phyloP scores from a whole-genome alignment of 192 early-diverging fungal species.

The Backusella parvicylindrica region DNA sequence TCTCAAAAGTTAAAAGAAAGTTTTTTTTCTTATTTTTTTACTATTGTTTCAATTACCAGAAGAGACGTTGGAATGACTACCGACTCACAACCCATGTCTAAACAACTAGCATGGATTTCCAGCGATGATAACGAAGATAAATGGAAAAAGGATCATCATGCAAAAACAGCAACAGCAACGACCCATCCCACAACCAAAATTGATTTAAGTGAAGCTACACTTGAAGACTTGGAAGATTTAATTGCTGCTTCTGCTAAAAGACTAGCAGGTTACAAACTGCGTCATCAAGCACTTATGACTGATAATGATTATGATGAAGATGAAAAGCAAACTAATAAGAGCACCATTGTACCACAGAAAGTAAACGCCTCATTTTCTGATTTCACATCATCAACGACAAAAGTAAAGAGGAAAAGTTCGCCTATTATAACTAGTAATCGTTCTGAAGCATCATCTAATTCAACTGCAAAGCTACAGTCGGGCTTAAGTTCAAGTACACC shows the following conservation, averaged over 20 bases:
- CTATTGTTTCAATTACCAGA: neutral
- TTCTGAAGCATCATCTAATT: neutral
- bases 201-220: conserved; percentile 18
- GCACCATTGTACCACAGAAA: neutral
- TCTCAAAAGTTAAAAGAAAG: neutral
- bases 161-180: neutral
- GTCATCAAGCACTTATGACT: conserved; percentile 4
- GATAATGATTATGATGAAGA: neutral
- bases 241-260: conserved; percentile 22
- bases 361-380: conserved; percentile 1
- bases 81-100: neutral
- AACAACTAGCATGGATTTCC: neutral
- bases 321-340: neutral
- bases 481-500: neutral
- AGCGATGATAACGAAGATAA: neutral
- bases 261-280: conserved; percentile 13
- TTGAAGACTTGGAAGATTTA: conserved; percentile 19
- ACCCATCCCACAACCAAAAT: neutral
- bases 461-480: neutral
- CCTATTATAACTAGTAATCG: neutral
- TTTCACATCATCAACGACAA: neutral
- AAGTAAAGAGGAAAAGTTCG: neutral
- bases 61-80: neutral
- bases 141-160: neutral
- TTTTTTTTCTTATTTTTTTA: neutral